Conservation (phyloP, 2,329 filamentous ascomycete genomes). For the Phoma sp. region DNA sequence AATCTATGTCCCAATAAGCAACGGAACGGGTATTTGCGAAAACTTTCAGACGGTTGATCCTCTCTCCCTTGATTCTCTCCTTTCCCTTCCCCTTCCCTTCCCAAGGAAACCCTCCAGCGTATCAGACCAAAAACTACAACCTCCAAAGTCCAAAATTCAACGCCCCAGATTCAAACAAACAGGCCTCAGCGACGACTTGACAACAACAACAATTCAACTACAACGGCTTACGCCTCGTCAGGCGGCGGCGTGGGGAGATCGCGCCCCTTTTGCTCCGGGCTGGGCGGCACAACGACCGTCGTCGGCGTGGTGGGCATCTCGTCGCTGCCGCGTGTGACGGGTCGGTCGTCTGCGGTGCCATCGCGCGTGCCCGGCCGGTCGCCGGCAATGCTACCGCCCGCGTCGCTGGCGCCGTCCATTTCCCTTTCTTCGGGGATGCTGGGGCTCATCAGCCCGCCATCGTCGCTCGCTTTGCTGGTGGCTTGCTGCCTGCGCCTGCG, state of each 20-base stretch:
- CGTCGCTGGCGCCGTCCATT: constrained; percentile 15
- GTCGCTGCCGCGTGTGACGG: constrained; percentile 17
- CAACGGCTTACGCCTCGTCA: constrained; percentile 20
- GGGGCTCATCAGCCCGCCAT: constrained; percentile 42
- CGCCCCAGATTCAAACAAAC: no score
- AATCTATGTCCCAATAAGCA: constrained; percentile 12
- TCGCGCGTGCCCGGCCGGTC: constrained; percentile 15
- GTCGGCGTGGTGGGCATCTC: constrained; percentile 34
- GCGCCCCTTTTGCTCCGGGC: constrained; percentile 39
- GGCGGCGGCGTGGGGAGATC: constrained; percentile 43
- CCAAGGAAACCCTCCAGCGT: no score
- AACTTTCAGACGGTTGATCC: background rate
- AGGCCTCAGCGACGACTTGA: background rate
- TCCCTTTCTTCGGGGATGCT: constrained; percentile 40
- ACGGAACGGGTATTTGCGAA: constrained; percentile 18
- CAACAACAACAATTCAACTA: no score
- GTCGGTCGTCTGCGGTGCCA: constrained; percentile 17
- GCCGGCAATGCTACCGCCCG: constrained; percentile 13
- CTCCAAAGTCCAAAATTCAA: no score
- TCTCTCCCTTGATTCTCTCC: background rate
- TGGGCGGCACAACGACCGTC: constrained; percentile 48
- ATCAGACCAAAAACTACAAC: no score
- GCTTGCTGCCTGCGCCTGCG: constrained; percentile 60
- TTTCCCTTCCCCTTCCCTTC: no score
- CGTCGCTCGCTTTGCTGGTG: constrained; percentile 40